Percentiles rank a stretch among this genome's conserved stretches.
Conservation (phyloP, 768 basidiomycete genomes). For the Trametes punicea region DNA sequence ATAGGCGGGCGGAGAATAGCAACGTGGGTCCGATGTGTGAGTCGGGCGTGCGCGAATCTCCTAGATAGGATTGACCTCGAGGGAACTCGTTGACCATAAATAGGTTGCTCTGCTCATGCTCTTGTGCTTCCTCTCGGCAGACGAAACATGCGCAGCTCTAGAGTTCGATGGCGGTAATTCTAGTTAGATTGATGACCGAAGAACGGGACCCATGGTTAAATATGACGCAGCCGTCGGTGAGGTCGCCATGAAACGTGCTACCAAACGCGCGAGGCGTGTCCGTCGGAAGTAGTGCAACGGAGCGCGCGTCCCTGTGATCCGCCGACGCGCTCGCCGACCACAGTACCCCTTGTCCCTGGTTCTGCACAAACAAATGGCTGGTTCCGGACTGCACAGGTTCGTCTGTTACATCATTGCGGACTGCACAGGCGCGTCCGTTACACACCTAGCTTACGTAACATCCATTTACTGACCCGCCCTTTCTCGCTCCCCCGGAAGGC, state of each 20-base stretch:
- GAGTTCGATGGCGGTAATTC: slow-evolving; percentile 22
- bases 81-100: slow-evolving; percentile 12
- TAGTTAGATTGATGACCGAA: slow-evolving; percentile 26
- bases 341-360: slow-evolving; percentile 5
- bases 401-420: background rate
- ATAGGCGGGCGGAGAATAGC: slow-evolving; percentile 15
- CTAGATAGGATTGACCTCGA: slow-evolving; percentile 13
- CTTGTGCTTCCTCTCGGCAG: slow-evolving; percentile 15
- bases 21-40: slow-evolving; percentile 9
- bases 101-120: slow-evolving; percentile 17
- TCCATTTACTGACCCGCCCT: background rate
- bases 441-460: background rate
- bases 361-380: slow-evolving; percentile 1
- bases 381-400: background rate
- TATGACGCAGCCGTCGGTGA: slow-evolving; percentile 14
- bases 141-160: slow-evolving; percentile 16
- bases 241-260: slow-evolving; percentile 21
- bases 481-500: slow-evolving; percentile 3
- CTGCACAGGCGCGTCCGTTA: background rate
- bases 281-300: slow-evolving; percentile 12
- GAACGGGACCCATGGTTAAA: slow-evolving; percentile 6
- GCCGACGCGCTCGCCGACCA: slow-evolving; percentile 1
- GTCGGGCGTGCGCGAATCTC: slow-evolving; percentile 11
- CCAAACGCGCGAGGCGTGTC: slow-evolving; percentile 19
- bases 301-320: slow-evolving; percentile 22